These are phyloP conservation scores for Gynostemma pentaphyllum DNA, from an alignment of 306 rosid genomes.

Conservation along the genomic window DNA sequence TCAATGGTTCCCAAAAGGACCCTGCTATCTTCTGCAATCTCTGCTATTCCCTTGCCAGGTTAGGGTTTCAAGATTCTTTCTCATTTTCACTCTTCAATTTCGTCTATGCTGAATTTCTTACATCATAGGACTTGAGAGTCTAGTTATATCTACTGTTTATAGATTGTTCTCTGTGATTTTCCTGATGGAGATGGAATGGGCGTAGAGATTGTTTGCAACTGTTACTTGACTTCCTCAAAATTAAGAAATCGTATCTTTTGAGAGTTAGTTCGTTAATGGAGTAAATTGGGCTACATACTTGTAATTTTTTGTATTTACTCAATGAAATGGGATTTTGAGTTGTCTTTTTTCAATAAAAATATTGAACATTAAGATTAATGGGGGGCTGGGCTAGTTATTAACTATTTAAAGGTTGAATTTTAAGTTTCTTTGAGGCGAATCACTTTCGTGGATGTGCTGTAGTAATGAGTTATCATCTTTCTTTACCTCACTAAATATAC, in stretches of 20 bases:
- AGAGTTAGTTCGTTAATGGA: no score
- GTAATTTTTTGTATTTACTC: no score
- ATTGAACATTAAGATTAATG: no score
- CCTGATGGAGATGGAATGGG: neutral
- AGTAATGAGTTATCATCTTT: slow-evolving; percentile 8
- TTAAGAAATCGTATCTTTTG: no score
- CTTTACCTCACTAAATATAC: slow-evolving; percentile 17
- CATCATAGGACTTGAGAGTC: neutral
- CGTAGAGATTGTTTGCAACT: neutral
- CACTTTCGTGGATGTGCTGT: neutral
- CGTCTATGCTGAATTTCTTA: neutral
- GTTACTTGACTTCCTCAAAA: neutral
- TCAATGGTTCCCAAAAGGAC: neutral
- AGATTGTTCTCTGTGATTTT: neutral
- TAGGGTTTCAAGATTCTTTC: neutral
- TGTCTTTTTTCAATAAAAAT: no score
- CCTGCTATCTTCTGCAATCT: neutral
- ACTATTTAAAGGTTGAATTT: no score
- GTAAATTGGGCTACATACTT: no score
- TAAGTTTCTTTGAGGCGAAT: neutral
- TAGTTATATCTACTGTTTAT: neutral
- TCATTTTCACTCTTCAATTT: neutral
- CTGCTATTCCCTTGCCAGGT: slow-evolving; percentile 12
- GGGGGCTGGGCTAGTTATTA: no score
- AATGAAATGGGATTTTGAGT: no score